Evolutionary conservation across 2,329 filamentous ascomycete species (phyloP).

Genomic region (Dactylella cylindrospora): DNA sequence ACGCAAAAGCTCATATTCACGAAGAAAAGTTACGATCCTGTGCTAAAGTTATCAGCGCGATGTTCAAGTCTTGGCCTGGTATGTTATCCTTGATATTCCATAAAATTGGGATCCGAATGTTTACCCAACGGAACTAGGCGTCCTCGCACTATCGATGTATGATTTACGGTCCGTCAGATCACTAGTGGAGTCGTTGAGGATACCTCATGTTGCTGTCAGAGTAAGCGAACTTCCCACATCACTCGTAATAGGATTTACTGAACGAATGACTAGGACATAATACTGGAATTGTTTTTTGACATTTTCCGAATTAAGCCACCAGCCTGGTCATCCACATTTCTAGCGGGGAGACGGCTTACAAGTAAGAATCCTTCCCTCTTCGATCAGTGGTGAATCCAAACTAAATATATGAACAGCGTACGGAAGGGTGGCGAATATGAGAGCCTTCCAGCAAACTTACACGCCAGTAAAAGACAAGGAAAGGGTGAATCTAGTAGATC

Average conservation of each 20-base stretch:
- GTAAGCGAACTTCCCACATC: conserved; percentile 26
- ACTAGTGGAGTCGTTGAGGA: conserved; percentile 65
- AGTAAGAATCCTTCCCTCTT: conserved; percentile 53
- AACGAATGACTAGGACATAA: conserved; percentile 65
- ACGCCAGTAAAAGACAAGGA: conserved; percentile 65
- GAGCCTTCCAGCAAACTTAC: conserved; percentile 58
- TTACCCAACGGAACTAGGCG: conserved; percentile 52
- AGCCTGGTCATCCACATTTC: conserved; percentile 91
- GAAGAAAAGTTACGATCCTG: conserved; percentile 77
- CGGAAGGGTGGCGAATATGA: conserved; percentile 85
- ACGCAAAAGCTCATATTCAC: conserved; percentile 57
- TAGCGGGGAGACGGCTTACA: conserved; percentile 86
- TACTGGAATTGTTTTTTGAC: conserved; percentile 84
- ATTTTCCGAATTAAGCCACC: conserved; percentile 86
- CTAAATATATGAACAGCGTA: conserved; percentile 60
- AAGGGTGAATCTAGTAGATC: conserved; percentile 83
- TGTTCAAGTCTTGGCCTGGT: conserved; percentile 88
- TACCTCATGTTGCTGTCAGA: conserved; percentile 48
- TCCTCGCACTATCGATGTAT: conserved; percentile 85
- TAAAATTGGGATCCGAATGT: not conserved
- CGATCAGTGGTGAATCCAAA: not conserved
- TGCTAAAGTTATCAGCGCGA: conserved; percentile 84
- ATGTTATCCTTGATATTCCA: conserved; percentile 14
- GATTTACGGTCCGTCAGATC: conserved; percentile 82
- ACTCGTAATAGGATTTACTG: conserved; percentile 52